Evolutionary conservation across 2,329 filamentous ascomycete species (phyloP).

Genomic region (Elsinoe necatrix): DNA sequence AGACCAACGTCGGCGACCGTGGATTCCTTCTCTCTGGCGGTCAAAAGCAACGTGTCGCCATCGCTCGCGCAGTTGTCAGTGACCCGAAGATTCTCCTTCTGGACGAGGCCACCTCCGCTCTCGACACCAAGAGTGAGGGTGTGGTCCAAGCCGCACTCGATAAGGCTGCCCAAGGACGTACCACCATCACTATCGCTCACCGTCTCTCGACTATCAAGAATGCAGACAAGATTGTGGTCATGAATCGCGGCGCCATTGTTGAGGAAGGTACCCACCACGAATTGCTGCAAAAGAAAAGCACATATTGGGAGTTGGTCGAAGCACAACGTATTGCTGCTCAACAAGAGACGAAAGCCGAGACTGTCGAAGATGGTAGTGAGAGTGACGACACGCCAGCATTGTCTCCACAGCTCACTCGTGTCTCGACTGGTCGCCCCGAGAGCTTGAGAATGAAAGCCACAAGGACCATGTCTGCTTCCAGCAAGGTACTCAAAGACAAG

Average conservation of each 20-base stretch:
- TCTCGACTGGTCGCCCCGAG: slow-evolving; percentile 47
- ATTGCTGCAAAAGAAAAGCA: slow-evolving; percentile 59
- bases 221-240: slow-evolving; percentile 93
- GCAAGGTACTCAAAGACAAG: slow-evolving; percentile 55
- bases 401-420: slow-evolving; percentile 20
- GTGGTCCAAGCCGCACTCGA: slow-evolving; percentile 91
- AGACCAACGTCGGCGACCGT: slow-evolving; percentile 91
- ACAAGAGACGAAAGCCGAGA: slow-evolving; percentile 38
- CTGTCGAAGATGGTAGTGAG: slow-evolving; percentile 21
- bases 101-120: slow-evolving; percentile 86
- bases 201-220: slow-evolving; percentile 88
- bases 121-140: slow-evolving; percentile 91
- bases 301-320: slow-evolving; percentile 78
- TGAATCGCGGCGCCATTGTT: slow-evolving; percentile 74
- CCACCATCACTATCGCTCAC: slow-evolving; percentile 94
- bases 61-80: slow-evolving; percentile 80
- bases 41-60: slow-evolving; percentile 94
- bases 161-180: slow-evolving; percentile 73
- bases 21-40: slow-evolving; percentile 89
- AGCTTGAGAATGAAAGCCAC: slow-evolving; percentile 51
- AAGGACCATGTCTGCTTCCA: slow-evolving; percentile 54
- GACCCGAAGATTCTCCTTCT: slow-evolving; percentile 87
- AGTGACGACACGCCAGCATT: slow-evolving; percentile 24
- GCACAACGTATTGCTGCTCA: slow-evolving; percentile 71
- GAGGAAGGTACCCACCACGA: slow-evolving; percentile 86